Percentiles rank a stretch among this genome's conserved stretches.
Evolutionary conservation across 768 basidiomycete species (phyloP).

Genomic region (Mycena kentingensis): DNA sequence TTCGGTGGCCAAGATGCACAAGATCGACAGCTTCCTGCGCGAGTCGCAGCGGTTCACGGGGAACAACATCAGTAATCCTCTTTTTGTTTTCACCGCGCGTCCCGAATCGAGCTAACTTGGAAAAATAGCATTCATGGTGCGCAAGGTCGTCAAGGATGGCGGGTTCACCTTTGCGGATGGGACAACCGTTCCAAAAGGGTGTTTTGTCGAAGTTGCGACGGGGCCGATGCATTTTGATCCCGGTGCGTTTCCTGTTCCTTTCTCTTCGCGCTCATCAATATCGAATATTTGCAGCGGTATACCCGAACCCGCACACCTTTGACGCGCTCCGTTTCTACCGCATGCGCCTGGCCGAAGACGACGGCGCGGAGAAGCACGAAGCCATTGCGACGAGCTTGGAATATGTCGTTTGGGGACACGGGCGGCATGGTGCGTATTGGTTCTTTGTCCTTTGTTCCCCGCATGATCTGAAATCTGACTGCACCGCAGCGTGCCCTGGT

Average conservation of each 20-base stretch:
- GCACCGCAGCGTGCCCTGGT: conserved; percentile 41
- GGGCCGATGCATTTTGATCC: conserved; percentile 25
- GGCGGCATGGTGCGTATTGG: conserved; percentile 38
- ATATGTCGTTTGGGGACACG: conserved; percentile 43
- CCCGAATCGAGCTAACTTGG: not conserved
- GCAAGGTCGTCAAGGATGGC: conserved; percentile 20
- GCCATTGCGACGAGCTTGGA: conserved; percentile 32
- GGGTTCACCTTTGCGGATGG: conserved; percentile 35
- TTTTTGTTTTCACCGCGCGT: not conserved
- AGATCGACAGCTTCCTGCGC: conserved; percentile 48
- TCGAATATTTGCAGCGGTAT: conserved; percentile 31
- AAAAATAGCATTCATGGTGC: conserved; percentile 25
- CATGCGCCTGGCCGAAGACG: conserved; percentile 36
- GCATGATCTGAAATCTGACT: too few relatives aligned
- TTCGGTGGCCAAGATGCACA: conserved; percentile 40
- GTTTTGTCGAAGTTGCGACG: conserved; percentile 26
- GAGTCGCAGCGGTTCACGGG: conserved; percentile 42
- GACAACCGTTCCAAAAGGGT: conserved; percentile 30
- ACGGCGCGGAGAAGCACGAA: conserved; percentile 34
- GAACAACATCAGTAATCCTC: conserved; percentile 28
- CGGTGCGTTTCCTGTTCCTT: conserved; percentile 7
- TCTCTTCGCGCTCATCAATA: not conserved
- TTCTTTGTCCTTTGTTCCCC: conserved; percentile 1
- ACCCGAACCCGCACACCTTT: conserved; percentile 45
- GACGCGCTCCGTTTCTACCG: conserved; percentile 51